These are phyloP conservation scores for Closterium sp. DNA, from an alignment of 139 green algal species.

Conservation along the genomic window DNA sequence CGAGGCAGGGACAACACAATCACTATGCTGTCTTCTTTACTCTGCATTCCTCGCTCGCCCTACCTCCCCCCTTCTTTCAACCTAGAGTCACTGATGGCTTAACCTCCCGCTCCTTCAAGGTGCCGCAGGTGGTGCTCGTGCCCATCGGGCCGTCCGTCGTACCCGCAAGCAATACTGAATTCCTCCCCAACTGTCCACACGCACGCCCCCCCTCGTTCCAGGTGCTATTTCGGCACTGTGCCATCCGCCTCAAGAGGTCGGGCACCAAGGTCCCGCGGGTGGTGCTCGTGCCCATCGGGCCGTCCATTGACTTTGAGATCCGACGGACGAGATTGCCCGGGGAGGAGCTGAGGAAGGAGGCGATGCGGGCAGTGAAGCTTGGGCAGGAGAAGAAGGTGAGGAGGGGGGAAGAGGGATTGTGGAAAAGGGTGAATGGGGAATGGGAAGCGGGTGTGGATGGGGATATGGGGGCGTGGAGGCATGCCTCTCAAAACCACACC, in stretches of 20 bases:
- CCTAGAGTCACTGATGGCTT: no score
- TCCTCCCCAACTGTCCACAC: no score
- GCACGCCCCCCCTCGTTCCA: neutral
- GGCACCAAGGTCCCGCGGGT: slow-evolving; percentile 64
- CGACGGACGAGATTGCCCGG: slow-evolving; percentile 64
- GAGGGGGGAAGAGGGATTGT: no score
- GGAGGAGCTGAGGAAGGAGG: slow-evolving; percentile 79
- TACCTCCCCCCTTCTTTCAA: no score
- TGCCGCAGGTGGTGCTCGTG: no score
- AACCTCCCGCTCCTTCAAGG: no score
- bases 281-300: slow-evolving; percentile 82
- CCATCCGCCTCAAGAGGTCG: slow-evolving; percentile 45
- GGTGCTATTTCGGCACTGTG: slow-evolving; percentile 42
- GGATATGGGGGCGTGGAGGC: neutral
- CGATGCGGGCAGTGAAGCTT: slow-evolving; percentile 40
- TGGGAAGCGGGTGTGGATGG: neutral
- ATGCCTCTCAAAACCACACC: no score
- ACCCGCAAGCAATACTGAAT: no score
- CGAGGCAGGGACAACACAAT: no score
- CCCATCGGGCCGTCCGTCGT: no score
- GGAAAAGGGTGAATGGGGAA: neutral
- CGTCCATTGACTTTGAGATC: slow-evolving; percentile 72
- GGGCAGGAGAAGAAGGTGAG: slow-evolving; percentile 46
- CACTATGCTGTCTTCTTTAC: no score
- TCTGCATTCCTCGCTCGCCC: no score